Base-by-base conservation (phyloP, 2,329 filamentous ascomycete species). In the Sarocladium brachiariae region DNA sequence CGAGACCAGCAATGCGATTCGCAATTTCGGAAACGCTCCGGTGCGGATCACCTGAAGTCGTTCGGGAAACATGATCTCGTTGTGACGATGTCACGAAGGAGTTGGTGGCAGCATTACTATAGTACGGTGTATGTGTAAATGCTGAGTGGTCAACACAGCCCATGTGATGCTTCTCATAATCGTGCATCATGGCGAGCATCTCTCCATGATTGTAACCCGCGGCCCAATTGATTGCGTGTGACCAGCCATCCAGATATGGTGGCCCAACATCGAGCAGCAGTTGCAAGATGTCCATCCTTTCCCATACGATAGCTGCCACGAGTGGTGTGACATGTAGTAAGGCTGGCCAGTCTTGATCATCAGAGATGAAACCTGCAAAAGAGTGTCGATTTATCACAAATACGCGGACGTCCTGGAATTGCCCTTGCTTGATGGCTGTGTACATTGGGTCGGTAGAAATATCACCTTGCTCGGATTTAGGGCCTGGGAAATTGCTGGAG, bases 391-490 rank as follows among this genome's bases (percentile, higher is more conserved):
- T 47, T 18, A 33, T 7, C 21, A 33, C 43, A 25, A 13, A 31
- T 14, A 47, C 13, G 13, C 25, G 31, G 11, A 57, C 54, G 18
- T 52, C 41, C 34, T 53, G 50, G 7, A 52, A 33, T 21, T 61
- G 61, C 1, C 61, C 63, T 1, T 62, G 56, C 2, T 56, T 55
- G 41, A 65, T 65, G 25, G 63, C 60, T 7, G 63, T 56, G 18
- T 57, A 60, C 8, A 65, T 52, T 1, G 61, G 61, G 21, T 65
- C 53, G n/a, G 56, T 57, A 2, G 61, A 64, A 4, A 65, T 53
- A 27, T 65, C 61, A 8, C 55, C 25, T 11, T 57, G 53, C 6
- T 58, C 55, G 1, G 50, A 43, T 19, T 55, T 51, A 5, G 53
- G 51, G 9, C 53, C 18, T 2, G 54, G 35, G 2, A 35, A 24